Percentiles rank a stretch among this genome's conserved stretches.
Evolutionary conservation across 108 stramenopile genomes (phyloP).

Genomic region (Fragilaria crotonensis): DNA sequence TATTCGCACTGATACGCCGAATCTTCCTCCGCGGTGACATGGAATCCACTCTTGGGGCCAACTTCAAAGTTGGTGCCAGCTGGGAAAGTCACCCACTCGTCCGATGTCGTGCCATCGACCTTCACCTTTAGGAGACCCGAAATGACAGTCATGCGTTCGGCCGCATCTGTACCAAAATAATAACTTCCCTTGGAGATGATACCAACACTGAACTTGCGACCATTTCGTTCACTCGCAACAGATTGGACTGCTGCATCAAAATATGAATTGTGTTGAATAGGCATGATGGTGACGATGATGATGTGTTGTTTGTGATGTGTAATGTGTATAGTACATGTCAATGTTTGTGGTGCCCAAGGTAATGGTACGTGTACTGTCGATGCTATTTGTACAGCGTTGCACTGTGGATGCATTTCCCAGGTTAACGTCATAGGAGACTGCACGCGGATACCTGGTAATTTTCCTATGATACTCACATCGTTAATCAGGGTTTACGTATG

Average conservation of each 20-base stretch:
- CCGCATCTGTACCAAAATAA: slow-evolving; percentile 29
- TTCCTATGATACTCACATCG: too few species aligned
- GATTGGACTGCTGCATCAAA: background rate
- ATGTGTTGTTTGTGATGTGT: too few species aligned
- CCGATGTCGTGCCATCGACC: slow-evolving; percentile 17
- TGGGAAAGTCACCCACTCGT: slow-evolving; percentile 32
- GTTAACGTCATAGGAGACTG: too few species aligned
- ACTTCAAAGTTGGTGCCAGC: slow-evolving; percentile 36
- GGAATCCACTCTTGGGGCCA: slow-evolving; percentile 25
- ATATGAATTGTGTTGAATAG: background rate
- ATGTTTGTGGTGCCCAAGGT: too few species aligned
- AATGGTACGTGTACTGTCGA: too few species aligned
- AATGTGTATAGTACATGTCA: too few species aligned
- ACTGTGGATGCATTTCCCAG: too few species aligned
- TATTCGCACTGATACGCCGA: slow-evolving; percentile 10
- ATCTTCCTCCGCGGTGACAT: slow-evolving; percentile 25
- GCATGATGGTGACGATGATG: background rate
- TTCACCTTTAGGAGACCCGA: slow-evolving; percentile 27
- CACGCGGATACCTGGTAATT: too few species aligned
- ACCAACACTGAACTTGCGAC: slow-evolving; percentile 32
- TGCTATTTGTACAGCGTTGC: too few species aligned
- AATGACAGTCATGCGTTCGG: slow-evolving; percentile 39
- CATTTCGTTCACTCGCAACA: slow-evolving; percentile 8
- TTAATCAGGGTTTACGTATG: too few species aligned
- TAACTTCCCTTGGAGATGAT: slow-evolving; percentile 28